Evolutionary conservation across 371 early-diverging fungal species (phyloP), one percentile per base, ranked within the genome.

Genomic region (Coemansia sp.): DNA sequence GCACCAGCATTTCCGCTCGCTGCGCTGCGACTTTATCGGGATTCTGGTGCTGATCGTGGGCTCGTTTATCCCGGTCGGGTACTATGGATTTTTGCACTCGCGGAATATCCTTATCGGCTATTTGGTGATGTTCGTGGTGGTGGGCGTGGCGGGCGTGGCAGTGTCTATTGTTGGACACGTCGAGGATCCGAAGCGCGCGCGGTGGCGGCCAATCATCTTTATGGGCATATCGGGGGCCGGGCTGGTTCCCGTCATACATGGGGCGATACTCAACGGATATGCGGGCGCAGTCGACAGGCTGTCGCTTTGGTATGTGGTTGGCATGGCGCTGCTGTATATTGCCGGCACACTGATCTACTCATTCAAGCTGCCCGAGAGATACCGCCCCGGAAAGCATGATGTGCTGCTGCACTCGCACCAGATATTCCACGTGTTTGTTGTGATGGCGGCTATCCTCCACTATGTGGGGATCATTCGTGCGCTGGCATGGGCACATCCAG

Each of bases 21-120:
- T 92, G 71, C 86, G 92, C 46, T 92, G 92, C 53, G 97, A 97
- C 77, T 97, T 94, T 84, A 87, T 91, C 39, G 97, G 97, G 24
- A 97, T 97, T 58, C 89, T 92, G 14, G 79, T 83, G 51, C 81
- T 94, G 54, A 93, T 92, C 56, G 87, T 89, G 43, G 91, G 90
- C 9, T 91, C 91, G 16, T 90, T 86, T 65, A 86, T 83, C 55
- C 92, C 91, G 8, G 78, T 88, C 11, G 80, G 89, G 37, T 90
- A 85, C 69, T 90, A 89, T 72, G 88, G 86, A 0, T 91, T 92
- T 74, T 85, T 83, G 63, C 88, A 81, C 24, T 67, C 69, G 9
- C 77, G 66, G 56, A 81, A 83, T 71, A 80, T 83, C 0, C 37
- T 88, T 12, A 91, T 93, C 69, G 76, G 89, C n/a, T 59, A 81